These are phyloP conservation scores for Acanthamoeba castellanii DNA, from an alignment of 208 protist species.

Conservation along the genomic window DNA sequence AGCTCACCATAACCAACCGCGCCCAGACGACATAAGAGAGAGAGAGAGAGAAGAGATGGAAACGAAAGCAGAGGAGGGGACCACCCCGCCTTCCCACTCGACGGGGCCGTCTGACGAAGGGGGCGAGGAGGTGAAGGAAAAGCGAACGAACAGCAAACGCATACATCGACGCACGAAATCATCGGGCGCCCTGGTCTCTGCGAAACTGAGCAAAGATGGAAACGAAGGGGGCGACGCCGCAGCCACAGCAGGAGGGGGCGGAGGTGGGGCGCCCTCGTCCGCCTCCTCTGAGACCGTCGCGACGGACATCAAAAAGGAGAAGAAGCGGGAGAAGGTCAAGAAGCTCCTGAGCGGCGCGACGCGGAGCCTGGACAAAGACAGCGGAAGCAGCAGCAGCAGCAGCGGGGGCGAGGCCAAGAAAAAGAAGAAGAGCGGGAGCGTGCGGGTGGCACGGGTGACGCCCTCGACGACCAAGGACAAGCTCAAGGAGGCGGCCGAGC, in stretches of 20 bases:
- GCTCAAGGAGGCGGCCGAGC: background rate
- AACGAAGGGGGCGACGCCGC: background rate
- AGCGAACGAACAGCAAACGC: background rate
- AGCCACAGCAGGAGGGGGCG: background rate
- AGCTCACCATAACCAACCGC: background rate
- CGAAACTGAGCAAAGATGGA: slow-evolving; percentile 1
- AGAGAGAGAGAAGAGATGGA: background rate
- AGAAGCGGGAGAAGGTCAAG: slow-evolving; percentile 21
- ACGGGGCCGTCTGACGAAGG: background rate
- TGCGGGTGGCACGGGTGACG: background rate
- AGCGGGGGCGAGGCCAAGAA: background rate
- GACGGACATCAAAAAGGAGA: background rate
- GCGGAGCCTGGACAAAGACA: background rate
- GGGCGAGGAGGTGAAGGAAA: background rate
- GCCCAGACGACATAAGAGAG: background rate
- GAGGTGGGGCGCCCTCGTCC: background rate
- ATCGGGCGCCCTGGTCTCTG: background rate
- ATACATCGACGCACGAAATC: background rate
- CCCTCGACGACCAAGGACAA: background rate
- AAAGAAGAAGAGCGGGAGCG: slow-evolving; percentile 9
- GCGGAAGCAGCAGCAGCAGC: background rate
- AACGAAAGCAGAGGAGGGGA: background rate
- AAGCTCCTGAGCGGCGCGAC: slow-evolving; percentile 1
- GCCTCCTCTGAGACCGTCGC: background rate
- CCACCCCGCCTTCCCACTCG: background rate